Evolutionary conservation across 2,329 filamentous ascomycete genomes (phyloP), one percentile per base, ranked within the genome.

Genomic region (Dothistroma pini): DNA sequence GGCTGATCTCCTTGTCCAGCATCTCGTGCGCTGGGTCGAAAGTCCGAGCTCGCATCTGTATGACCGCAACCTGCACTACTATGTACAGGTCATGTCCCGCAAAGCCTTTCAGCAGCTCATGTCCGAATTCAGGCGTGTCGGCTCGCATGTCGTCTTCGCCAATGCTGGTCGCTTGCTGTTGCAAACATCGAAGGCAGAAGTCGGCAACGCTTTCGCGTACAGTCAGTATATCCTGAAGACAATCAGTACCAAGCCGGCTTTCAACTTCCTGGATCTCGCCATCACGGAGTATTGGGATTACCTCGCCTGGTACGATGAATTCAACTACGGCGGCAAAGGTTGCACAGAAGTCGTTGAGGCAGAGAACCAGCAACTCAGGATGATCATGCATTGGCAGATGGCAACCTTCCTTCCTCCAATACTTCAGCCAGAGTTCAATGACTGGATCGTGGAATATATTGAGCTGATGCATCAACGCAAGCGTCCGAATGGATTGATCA

Each of bases 281-380:
- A 95, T 99, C 75, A 96, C 93, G 68, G 95, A 99, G 74, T 99
- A 97, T 76, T 99, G 95, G 95, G 95, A 99, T 75, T 97, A 97
- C 71, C 86, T 99, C 0, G 87, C 97, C 4, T 99, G 95, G 95
- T 97, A 97, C 68, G 95, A 99, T 69, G 91, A 97, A 76, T 97
- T 93, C 81, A 99, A 99, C 79, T 97, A 97, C 71, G 96, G 95
- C 58, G 95, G 95, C 63, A 96, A 96, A 71, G 95, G 90, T 4
- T 96, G 91, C 67, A 86, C 88, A 54, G 86, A 95, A 70, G 90
- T 97, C 3, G 82, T 89, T 8, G 87, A 87, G 68, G 81, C 81
- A 10, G 91, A 93, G 69, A 86, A 89, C 50, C 92, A 97, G 73
- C 83, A 85, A 2, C 83, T 97, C 14, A 89, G 97, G 69, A 95